Conservation (phyloP, 768 basidiomycete species). For the Suillus spraguei region DNA sequence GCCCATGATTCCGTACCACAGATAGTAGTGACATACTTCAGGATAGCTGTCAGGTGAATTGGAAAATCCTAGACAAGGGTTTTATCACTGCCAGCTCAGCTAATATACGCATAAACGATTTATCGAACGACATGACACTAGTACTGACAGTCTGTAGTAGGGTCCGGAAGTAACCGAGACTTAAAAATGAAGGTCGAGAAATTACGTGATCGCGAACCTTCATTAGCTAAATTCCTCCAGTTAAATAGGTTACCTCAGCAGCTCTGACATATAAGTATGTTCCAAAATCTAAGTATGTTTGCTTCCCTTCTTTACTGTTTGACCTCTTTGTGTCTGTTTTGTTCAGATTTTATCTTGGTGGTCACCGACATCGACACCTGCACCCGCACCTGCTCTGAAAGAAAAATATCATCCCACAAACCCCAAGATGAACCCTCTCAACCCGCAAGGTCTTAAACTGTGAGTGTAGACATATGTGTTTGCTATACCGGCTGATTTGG, state of each 20-base stretch:
- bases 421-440: constrained; percentile 84
- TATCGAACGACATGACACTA: not conserved
- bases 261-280: too few species aligned
- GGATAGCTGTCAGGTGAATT: not conserved
- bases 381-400: constrained; percentile 27
- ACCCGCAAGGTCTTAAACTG: constrained; percentile 96
- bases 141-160: too few species aligned
- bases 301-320: too few species aligned
- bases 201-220: too few species aligned
- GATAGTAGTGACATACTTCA: not conserved
- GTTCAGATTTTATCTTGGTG: constrained; percentile 57
- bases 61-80: not conserved
- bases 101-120: not conserved
- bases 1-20: not conserved
- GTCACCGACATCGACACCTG: constrained; percentile 48
- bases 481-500: not conserved
- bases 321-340: not conserved
- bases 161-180: too few species aligned
- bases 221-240: too few species aligned
- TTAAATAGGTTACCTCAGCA: too few species aligned
- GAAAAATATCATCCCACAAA: constrained; percentile 70
- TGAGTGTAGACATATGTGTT: constrained; percentile 41
- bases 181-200: not conserved
- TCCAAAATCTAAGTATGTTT: too few species aligned
- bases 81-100: constrained; percentile 4